Base-by-base conservation (phyloP, 768 basidiomycete genomes). In the Leccinum subgranulosum region DNA sequence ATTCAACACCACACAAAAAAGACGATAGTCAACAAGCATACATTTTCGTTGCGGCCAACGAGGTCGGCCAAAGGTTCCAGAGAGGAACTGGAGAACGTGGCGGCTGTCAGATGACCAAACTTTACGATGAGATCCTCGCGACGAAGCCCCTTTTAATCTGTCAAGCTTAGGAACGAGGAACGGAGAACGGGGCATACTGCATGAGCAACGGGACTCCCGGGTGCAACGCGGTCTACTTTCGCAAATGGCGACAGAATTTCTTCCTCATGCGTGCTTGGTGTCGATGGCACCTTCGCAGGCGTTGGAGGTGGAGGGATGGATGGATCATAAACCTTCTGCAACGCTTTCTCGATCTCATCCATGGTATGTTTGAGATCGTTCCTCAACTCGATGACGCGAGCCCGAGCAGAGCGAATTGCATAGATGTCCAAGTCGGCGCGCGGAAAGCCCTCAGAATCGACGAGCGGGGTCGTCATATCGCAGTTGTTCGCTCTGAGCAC, bases 381-480 rank as follows among this genome's bases (percentile, higher is more conserved):
- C 56, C 85, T 78, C 50, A 94, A 75, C 68, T 90, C 83, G 52
- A 90, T 85, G n/a, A 95, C 83, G 51, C 88, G 79, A 29, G 86
- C 81, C 53, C 93, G 81, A 12, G 92, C 90, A 49, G 76, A 75
- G 23, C 92, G 79, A 19, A 95, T 86, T 11, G 87, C 85, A 67
- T 84, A 91, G 17, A 96, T 78, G 62, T 95, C 91, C 60, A 98
- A 81, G 73, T 96, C 89, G 14, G 84, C 84, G 14, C 93, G 81
- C 1, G 95, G 95, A 72, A 92, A 98, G 7, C 96, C 96, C 53
- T 97, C 90, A 1, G 76, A 60, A 68, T 97, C 94, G 49, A 97
- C 82, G 33, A 98, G 82, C 0, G 91, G 85, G 0, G 88, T 83
- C 25, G 82, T 74, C 77, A 93, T 82, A 2, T 81, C 85, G 31